phyloP scores from a whole-genome alignment of 2,329 filamentous ascomycete species.

The Penicillium sp. region DNA sequence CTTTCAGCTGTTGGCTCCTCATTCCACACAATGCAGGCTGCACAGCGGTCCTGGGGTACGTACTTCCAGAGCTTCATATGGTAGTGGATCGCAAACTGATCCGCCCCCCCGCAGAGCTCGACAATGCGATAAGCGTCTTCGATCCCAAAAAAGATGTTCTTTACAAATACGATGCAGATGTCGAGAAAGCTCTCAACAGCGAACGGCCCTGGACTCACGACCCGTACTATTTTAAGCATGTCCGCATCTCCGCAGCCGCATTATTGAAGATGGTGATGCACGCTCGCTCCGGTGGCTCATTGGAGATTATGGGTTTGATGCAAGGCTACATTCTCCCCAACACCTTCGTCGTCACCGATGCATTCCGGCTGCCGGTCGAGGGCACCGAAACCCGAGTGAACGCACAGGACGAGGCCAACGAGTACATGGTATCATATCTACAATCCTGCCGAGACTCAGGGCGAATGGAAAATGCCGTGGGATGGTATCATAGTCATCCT shows the following conservation, averaged over 20 bases:
- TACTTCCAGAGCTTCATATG: slow-evolving; percentile 9
- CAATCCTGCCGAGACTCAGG: slow-evolving; percentile 73
- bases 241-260: slow-evolving; percentile 90
- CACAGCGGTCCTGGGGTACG: slow-evolving; percentile 64
- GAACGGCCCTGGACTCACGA: slow-evolving; percentile 75
- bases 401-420: slow-evolving; percentile 91
- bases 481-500: slow-evolving; percentile 98
- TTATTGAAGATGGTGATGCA: slow-evolving; percentile 99
- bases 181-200: slow-evolving; percentile 67
- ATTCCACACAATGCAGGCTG: slow-evolving; percentile 52
- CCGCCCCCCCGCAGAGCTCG: slow-evolving; percentile 65
- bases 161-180: slow-evolving; percentile 74
- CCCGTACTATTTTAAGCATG: slow-evolving; percentile 85
- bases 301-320: slow-evolving; percentile 99
- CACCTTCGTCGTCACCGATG: slow-evolving; percentile 87
- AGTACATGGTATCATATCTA: slow-evolving; percentile 91
- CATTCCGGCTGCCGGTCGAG: slow-evolving; percentile 90
- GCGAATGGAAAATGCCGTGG: slow-evolving; percentile 86
- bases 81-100: slow-evolving; percentile 5
- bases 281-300: slow-evolving; percentile 84
- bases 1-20: not conserved
- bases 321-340: slow-evolving; percentile 87
- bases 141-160: slow-evolving; percentile 88
- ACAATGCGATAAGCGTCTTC: slow-evolving; percentile 81
- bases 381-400: slow-evolving; percentile 99